phyloP scores from a whole-genome alignment of 2,329 filamentous ascomycete genomes.

The Pleurostoma richardsiae region DNA sequence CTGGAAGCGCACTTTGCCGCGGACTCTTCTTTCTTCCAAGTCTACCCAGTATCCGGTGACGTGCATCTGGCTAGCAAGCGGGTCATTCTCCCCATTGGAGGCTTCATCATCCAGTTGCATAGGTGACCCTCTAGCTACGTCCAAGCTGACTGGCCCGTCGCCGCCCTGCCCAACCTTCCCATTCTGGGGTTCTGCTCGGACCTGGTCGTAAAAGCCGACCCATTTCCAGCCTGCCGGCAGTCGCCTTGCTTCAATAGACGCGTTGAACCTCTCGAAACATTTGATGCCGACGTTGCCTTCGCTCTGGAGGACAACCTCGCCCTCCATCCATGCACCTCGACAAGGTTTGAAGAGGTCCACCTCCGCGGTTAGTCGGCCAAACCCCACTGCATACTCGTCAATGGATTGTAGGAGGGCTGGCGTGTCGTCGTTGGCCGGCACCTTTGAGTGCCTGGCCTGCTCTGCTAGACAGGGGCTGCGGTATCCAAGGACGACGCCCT shows the following conservation, averaged over 20 bases:
- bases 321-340: conserved; percentile 70
- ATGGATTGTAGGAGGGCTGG: conserved; percentile 44
- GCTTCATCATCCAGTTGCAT: conserved; percentile 21
- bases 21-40: conserved; percentile 61
- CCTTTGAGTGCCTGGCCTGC: conserved; percentile 35
- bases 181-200: conserved; percentile 9
- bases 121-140: conserved; percentile 10
- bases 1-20: conserved; percentile 67
- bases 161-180: conserved; percentile 15
- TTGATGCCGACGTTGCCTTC: conserved; percentile 85
- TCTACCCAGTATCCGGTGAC: conserved; percentile 72
- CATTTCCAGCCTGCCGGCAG: conserved; percentile 79
- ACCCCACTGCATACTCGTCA: conserved; percentile 82
- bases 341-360: conserved; percentile 78
- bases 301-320: conserved; percentile 78
- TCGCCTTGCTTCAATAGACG: conserved; percentile 72
- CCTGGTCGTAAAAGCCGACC: conserved; percentile 54
- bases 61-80: conserved; percentile 47
- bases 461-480: conserved; percentile 63
- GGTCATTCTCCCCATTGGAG: conserved; percentile 38
- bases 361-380: conserved; percentile 83
- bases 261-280: conserved; percentile 89
- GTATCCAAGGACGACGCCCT: conserved; percentile 72
- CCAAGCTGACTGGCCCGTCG: conserved; percentile 16
- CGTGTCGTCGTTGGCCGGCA: conserved; percentile 42